Conservation (phyloP, 1,284 basidiomycete genomes). For the Puccinia hordei region DNA sequence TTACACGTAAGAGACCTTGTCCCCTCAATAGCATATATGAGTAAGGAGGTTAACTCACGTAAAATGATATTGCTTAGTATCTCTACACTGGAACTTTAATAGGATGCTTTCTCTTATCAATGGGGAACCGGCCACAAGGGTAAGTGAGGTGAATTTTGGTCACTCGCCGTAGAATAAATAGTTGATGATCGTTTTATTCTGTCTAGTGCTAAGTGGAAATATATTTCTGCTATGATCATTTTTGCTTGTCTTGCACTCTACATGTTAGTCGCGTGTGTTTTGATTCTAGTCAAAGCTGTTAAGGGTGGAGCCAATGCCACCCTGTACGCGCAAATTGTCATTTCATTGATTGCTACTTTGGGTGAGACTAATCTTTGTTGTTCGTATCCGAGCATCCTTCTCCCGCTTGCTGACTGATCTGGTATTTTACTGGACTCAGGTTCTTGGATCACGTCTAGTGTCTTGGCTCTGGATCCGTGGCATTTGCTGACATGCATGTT, state of each 20-base stretch:
- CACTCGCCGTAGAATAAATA: not conserved
- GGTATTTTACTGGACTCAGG: slow-evolving; percentile 43
- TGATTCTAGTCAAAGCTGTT: slow-evolving; percentile 73
- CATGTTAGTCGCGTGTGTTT: slow-evolving; percentile 70
- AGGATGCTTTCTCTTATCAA: slow-evolving; percentile 87
- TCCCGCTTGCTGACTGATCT: slow-evolving; percentile 32
- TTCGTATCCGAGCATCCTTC: not conserved
- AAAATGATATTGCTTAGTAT: slow-evolving; percentile 65
- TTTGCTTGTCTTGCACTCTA: slow-evolving; percentile 81
- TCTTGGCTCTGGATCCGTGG: slow-evolving; percentile 91
- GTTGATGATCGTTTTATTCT: not conserved
- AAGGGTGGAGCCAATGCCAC: slow-evolving; percentile 66
- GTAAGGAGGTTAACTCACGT: slow-evolving; percentile 1
- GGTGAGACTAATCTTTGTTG: slow-evolving; percentile 68
- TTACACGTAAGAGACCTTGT: slow-evolving; percentile 66
- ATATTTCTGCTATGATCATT: slow-evolving; percentile 74
- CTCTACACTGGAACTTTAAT: slow-evolving; percentile 79
- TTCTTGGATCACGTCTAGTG: slow-evolving; percentile 61
- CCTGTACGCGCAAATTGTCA: slow-evolving; percentile 73
- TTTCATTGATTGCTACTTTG: slow-evolving; percentile 82
- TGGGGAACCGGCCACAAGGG: slow-evolving; percentile 93
- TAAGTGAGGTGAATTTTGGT: slow-evolving; percentile 59
- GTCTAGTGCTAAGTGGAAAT: slow-evolving; percentile 76
- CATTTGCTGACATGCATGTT: slow-evolving; percentile 58
- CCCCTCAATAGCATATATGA: not conserved